These are phyloP conservation scores for Pseudoscleropodium purum DNA, from an alignment of 225 moss, liverwort and hornwort genomes.

Conservation along the genomic window DNA sequence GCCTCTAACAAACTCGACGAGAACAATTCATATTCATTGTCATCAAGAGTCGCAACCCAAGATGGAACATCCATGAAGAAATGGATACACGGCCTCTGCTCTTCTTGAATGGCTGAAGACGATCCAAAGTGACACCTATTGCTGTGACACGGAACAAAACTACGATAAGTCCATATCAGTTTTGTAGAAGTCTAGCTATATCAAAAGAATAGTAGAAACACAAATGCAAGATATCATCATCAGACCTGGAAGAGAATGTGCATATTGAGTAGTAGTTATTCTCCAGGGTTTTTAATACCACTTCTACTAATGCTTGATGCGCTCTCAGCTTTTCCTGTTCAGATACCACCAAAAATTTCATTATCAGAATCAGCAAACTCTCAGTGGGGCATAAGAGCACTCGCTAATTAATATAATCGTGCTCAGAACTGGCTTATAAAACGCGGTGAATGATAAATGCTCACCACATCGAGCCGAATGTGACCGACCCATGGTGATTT, in stretches of 20 bases:
- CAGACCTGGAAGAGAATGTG: slow-evolving; percentile 43
- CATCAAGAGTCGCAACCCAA: neutral
- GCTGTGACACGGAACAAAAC: slow-evolving; percentile 17
- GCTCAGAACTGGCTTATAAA: neutral
- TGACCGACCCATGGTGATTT: slow-evolving; percentile 78
- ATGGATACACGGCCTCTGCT: slow-evolving; percentile 44
- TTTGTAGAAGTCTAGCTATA: neutral
- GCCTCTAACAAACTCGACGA: slow-evolving; percentile 34
- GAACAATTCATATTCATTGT: slow-evolving; percentile 10
- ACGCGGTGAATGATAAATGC: neutral
- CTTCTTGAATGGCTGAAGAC: slow-evolving; percentile 12
- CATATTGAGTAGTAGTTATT: slow-evolving; percentile 9
- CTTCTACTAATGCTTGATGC: slow-evolving; percentile 9
- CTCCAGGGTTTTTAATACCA: slow-evolving; percentile 6
- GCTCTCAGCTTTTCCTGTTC: slow-evolving; percentile 41
- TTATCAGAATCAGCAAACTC: neutral
- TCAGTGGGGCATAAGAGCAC: neutral
- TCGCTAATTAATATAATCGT: neutral
- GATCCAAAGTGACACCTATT: slow-evolving; percentile 10
- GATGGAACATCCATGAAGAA: slow-evolving; percentile 41
- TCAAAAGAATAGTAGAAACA: neutral
- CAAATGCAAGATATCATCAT: neutral
- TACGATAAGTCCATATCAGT: neutral
- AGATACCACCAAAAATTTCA: neutral
- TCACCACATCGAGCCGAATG: slow-evolving; percentile 59